phyloP scores from a whole-genome alignment of 208 protist genomes.

The Leptomonas seymouri region DNA sequence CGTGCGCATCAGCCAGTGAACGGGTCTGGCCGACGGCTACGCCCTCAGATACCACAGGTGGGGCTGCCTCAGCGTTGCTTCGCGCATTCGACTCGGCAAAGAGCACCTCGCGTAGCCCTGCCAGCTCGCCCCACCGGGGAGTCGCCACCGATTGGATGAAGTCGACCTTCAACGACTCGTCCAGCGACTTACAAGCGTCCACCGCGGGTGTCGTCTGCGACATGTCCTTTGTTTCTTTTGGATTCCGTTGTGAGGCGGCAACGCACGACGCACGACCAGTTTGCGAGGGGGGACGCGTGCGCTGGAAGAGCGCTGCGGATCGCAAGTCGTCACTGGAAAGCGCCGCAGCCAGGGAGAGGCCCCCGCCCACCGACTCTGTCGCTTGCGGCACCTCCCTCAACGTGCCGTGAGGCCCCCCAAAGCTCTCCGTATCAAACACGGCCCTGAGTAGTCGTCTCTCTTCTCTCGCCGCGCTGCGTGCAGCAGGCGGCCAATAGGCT shows the following conservation, averaged over 20 bases:
- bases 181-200: background rate
- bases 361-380: background rate
- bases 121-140: slow-evolving; percentile 28
- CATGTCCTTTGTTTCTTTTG: background rate
- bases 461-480: slow-evolving; percentile 19
- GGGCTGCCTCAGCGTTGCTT: too few relatives aligned
- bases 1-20: too few relatives aligned
- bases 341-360: background rate
- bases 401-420: background rate
- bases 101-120: slow-evolving; percentile 17
- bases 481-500: background rate
- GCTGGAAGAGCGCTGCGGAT: too few relatives aligned
- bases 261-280: too few relatives aligned
- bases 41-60: too few relatives aligned
- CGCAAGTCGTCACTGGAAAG: background rate
- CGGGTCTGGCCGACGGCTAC: too few relatives aligned
- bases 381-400: background rate
- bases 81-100: background rate
- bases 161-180: slow-evolving; percentile 6
- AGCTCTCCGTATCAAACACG: slow-evolving; percentile 6
- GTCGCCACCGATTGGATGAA: slow-evolving; percentile 28
- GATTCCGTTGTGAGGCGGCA: too few relatives aligned
- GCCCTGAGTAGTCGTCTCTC: slow-evolving; percentile 16
- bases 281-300: too few relatives aligned
- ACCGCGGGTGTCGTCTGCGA: background rate